Conservation (phyloP, 2,329 filamentous ascomycete genomes). For the Colletotrichum euphorbiae region DNA sequence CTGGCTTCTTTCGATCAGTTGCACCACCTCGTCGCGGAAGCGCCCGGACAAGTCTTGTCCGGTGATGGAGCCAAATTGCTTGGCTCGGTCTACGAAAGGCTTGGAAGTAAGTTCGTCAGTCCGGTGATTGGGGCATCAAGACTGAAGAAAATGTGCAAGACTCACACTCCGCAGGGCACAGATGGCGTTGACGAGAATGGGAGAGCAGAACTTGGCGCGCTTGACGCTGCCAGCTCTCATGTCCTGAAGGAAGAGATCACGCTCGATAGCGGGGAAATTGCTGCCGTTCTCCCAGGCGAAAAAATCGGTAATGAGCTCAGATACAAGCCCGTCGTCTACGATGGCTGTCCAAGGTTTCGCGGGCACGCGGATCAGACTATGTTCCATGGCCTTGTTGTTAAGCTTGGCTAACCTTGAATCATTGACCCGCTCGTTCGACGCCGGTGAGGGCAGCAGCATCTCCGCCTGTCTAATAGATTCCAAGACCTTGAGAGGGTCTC, state of each 20-base stretch:
- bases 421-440: constrained; percentile 16
- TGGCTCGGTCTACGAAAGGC: constrained; percentile 33
- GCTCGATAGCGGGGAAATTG: constrained; percentile 44
- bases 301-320: constrained; percentile 47
- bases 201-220: constrained; percentile 45
- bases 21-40: constrained; percentile 33
- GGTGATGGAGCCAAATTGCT: constrained; percentile 29
- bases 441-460: constrained; percentile 38
- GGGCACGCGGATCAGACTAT: constrained; percentile 43
- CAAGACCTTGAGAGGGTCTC: constrained; percentile 36
- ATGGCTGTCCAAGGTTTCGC: constrained; percentile 48
- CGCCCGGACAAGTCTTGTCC: constrained; percentile 21
- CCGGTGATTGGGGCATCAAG: too few species aligned
- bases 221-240: constrained; percentile 42
- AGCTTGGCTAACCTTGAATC: constrained; percentile 35
- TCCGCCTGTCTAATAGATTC: constrained; percentile 42
- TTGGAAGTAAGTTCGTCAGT: constrained; percentile 15
- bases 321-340: constrained; percentile 47
- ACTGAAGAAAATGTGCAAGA: neutral
- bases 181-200: constrained; percentile 49
- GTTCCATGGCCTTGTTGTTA: constrained; percentile 38
- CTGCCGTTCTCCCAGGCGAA: constrained; percentile 47
- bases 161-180: constrained; percentile 48
- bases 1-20: constrained; percentile 34
- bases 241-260: constrained; percentile 44